Percentiles rank a stretch among this genome's conserved stretches.
Evolutionary conservation across 2,329 filamentous ascomycete genomes (phyloP).

Genomic region (Penicillium occitanis): DNA sequence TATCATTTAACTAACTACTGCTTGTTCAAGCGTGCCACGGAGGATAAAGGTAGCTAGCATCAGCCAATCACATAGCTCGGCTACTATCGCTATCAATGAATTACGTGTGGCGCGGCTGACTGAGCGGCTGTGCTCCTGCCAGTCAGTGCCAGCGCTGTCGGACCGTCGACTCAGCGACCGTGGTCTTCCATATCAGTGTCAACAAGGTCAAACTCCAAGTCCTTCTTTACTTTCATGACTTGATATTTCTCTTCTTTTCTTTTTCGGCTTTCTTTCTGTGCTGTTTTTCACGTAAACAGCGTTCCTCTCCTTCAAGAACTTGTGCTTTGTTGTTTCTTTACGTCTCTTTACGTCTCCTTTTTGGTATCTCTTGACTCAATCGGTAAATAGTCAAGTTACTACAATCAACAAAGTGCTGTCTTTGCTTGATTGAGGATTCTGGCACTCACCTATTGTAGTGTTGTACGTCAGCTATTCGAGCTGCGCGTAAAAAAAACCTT

Average conservation of each 20-base stretch:
- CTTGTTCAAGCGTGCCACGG: not conserved
- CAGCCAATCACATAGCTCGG: slow-evolving; percentile 10
- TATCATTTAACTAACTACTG: too few species aligned
- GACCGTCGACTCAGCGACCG: not conserved
- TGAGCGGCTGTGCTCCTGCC: slow-evolving; percentile 10
- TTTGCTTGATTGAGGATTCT: not conserved
- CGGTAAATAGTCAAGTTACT: not conserved
- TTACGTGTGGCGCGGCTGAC: slow-evolving; percentile 4
- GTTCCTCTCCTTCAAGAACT: not conserved
- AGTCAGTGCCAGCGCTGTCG: too few species aligned
- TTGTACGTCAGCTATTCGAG: not conserved
- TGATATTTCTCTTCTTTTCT: not conserved
- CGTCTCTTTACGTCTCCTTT: not conserved
- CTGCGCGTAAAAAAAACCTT: not conserved
- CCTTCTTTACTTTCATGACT: slow-evolving; percentile 3
- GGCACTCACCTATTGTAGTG: not conserved
- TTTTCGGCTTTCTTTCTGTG: not conserved
- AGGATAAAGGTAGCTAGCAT: not conserved
- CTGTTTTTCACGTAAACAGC: not conserved
- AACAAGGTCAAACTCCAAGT: not conserved
- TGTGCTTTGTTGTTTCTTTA: not conserved
- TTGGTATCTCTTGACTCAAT: not conserved
- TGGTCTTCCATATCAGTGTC: not conserved
- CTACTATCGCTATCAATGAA: slow-evolving; percentile 6
- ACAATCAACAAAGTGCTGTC: not conserved